phyloP scores from a whole-genome alignment of 352 stramenopile genomes.

The Phytopythium mirpurense region DNA sequence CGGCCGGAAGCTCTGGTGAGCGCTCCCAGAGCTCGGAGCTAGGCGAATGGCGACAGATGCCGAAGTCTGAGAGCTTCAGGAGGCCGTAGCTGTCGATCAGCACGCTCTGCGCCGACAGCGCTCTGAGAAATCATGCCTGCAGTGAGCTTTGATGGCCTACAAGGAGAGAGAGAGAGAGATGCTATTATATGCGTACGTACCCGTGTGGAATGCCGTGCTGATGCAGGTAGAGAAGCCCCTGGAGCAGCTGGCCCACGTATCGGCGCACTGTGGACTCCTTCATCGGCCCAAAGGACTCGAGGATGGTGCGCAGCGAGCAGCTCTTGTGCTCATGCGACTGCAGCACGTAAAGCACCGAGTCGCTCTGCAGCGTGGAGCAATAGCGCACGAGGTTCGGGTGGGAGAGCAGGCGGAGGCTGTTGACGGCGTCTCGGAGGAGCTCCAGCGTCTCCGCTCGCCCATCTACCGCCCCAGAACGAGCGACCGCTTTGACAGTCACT shows the following conservation, averaged over 20 bases:
- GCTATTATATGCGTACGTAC: too few species aligned
- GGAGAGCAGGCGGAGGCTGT: conserved; percentile 28
- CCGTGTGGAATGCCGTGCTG: conserved; percentile 35
- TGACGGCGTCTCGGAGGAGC: conserved; percentile 25
- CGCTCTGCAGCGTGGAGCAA: conserved; percentile 25
- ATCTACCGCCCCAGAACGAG: background rate
- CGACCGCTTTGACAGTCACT: conserved; percentile 16
- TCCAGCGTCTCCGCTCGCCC: conserved; percentile 6
- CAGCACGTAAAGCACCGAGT: conserved; percentile 31
- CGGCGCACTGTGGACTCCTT: conserved; percentile 65
- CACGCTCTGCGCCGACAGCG: conserved; percentile 37
- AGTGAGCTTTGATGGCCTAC: too few species aligned
- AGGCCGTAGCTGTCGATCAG: conserved; percentile 60
- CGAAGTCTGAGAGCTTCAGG: conserved; percentile 53
- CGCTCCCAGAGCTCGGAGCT: background rate
- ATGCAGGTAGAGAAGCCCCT: conserved; percentile 49
- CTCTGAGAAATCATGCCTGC: conserved; percentile 13
- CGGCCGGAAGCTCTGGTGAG: background rate
- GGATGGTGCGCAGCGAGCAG: conserved; percentile 51
- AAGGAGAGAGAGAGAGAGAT: too few species aligned
- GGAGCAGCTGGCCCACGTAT: conserved; percentile 55
- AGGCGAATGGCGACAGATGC: conserved; percentile 15
- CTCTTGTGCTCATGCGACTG: conserved; percentile 25
- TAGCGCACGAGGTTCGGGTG: conserved; percentile 45
- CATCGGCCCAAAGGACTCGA: conserved; percentile 67